These are phyloP conservation scores for Blastocladiella britannica DNA, from an alignment of 192 early-diverging fungal genomes.

Conservation along the genomic window DNA sequence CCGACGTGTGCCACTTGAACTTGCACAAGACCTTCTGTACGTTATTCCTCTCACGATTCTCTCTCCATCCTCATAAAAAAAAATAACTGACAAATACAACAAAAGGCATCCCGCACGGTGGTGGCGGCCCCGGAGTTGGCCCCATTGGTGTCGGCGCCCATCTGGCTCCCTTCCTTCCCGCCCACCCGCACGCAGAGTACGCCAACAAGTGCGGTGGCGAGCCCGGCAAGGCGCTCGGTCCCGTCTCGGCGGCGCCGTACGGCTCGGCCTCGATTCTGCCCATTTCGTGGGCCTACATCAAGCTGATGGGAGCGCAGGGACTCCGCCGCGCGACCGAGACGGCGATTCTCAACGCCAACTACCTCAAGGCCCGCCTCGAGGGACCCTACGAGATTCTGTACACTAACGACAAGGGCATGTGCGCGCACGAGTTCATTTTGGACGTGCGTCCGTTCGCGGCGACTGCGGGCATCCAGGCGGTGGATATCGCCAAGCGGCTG, in stretches of 20 bases:
- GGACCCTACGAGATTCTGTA: slow-evolving; percentile 81
- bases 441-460: slow-evolving; percentile 77
- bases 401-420: slow-evolving; percentile 83
- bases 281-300: slow-evolving; percentile 97
- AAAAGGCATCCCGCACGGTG: slow-evolving; percentile 99
- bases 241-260: slow-evolving; percentile 89
- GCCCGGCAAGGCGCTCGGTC: slow-evolving; percentile 60
- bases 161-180: slow-evolving; percentile 76
- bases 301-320: slow-evolving; percentile 91
- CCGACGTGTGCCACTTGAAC: slow-evolving; percentile 99
- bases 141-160: slow-evolving; percentile 87
- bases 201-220: slow-evolving; percentile 42
- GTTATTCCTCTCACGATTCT: no score
- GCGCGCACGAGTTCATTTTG: slow-evolving; percentile 98
- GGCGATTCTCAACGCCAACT: slow-evolving; percentile 95
- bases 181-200: slow-evolving; percentile 75
- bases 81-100: neutral
- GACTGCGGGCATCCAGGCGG: slow-evolving; percentile 61
- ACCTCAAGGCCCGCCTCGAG: slow-evolving; percentile 81
- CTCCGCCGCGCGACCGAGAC: slow-evolving; percentile 66
- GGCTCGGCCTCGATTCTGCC: slow-evolving; percentile 90
- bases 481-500: slow-evolving; percentile 96
- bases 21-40: slow-evolving; percentile 98
- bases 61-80: neutral
- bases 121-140: slow-evolving; percentile 95